Evolutionary conservation across 2,329 filamentous ascomycete genomes (phyloP).

Genomic region (Volutella citrinella): DNA sequence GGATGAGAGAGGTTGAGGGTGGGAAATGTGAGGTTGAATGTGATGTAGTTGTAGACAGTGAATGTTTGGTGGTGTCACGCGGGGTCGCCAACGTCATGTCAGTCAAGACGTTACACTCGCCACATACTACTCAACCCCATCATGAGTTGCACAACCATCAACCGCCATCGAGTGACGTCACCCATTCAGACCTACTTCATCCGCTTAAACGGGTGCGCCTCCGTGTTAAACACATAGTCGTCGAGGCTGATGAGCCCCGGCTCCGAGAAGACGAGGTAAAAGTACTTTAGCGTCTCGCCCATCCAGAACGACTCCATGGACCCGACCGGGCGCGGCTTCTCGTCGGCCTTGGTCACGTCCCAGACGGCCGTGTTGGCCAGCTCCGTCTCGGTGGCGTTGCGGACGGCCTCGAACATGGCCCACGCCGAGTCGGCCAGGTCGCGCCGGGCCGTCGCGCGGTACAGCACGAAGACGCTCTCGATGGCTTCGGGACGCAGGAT

Average conservation of each 20-base stretch:
- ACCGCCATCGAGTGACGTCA: no score
- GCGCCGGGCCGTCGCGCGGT: constrained; percentile 46
- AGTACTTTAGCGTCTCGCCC: constrained; percentile 30
- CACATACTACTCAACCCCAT: no score
- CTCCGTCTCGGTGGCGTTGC: constrained; percentile 43
- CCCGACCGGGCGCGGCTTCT: constrained; percentile 43
- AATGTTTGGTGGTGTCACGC: no score
- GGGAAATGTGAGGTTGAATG: no score
- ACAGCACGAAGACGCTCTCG: constrained; percentile 52
- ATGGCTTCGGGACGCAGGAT: constrained; percentile 52
- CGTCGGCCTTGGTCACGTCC: constrained; percentile 32
- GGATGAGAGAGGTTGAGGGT: no score
- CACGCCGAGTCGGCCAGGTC: constrained; percentile 49
- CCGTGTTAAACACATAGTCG: constrained; percentile 25
- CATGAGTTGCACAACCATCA: no score
- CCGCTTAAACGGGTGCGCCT: constrained; percentile 21
- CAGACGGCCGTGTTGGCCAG: constrained; percentile 48
- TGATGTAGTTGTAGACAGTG: no score
- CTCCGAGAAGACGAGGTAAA: constrained; percentile 24
- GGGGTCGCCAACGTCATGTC: no score
- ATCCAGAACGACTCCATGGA: constrained; percentile 53
- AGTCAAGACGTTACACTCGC: no score
- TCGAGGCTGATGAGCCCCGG: constrained; percentile 43
- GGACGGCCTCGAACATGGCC: constrained; percentile 51
- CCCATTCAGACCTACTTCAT: constrained; percentile 5